Base-by-base conservation (phyloP, 1,284 basidiomycete genomes). In the Athelia sp. region DNA sequence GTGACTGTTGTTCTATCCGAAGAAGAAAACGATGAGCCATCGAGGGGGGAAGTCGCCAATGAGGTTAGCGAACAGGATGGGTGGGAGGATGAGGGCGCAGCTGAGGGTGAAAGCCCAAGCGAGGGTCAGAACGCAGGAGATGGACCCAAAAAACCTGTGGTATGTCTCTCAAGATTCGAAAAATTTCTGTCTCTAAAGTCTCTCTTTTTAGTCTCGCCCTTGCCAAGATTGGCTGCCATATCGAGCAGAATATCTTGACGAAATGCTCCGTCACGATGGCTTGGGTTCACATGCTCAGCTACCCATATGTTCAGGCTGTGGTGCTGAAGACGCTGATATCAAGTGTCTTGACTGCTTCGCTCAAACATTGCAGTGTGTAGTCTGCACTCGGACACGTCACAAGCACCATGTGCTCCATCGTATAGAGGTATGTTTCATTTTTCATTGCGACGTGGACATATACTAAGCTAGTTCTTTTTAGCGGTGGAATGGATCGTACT, bases 401-500 rank as follows among this genome's bases (percentile, higher is more conserved):
- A n/a, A 22, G 9, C 43, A 26, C 9, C 43, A 22, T 6, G n/a
- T 22, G 15, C 19, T 44, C 8, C 21, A 44, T n/a, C 15, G 18
- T 22, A 22, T 44, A 8, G 6, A 22, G 18, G 43, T 44, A 26
- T 22, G 23, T 22, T 9, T 23, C 23, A 15, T 22, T 23, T 44
- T n/a, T 44, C 8, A n/a, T 26, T 4, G 19, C 23, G 19, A 22
- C 23, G 10, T 8, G 4, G 10, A 22, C 23, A 15, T n/a, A n/a
- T n/a, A 22, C 23, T 26, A 9, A 26, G 4, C 17, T 23, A 4
- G 18, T 4, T 8, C 19, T 44, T 21, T 22, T 9, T 26, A 44
- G 43, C 43, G 22, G 15, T 44, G 43, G 43, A 44, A 22, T 23
- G 43, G 43, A n/a, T 21, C 43, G 8, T 23, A 26, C 43, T 44